Evolutionary conservation across 208 protist genomes (phyloP), one percentile per base, ranked within the genome.

Genomic region (Trypanosoma conorhini): DNA sequence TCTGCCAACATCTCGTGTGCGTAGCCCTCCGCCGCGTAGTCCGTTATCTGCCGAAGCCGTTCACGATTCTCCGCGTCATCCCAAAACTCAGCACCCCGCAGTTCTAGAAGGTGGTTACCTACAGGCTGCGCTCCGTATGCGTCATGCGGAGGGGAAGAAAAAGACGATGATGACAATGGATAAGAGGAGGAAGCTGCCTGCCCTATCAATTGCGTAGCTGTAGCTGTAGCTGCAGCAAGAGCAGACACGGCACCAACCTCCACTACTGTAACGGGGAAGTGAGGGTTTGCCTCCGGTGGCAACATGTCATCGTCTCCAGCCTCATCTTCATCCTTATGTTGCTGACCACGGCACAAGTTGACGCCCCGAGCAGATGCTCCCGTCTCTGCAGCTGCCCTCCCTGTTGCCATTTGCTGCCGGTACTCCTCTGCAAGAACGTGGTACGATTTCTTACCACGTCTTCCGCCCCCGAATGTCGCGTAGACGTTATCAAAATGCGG

Each of bases 1-100:
- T 96, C 84, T 35, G 76, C 63, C 28, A 94, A 72, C 42, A 82
- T 63, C 77, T 93, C 88, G 24, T 77, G 74, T 52, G 50, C 61
- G 33, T 89, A 67, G 21, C 72, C 72, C 62, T 83, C 83, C 10
- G 54, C 56, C 21, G 80, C 82, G 58, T 85, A 42, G 13, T 69
- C 62, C 8, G 55, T 81, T 52, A 75, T 79, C 62, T 75, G 71
- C 65, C 87, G 87, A 13, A 96, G 57, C n/a, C 55, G 64, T 1
- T 58, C 52, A 46, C 88, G 83, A 52, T 85, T 72, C 30, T 80
- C 77, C 40, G 67, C 42, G 48, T 82, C 62, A 44, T 72, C 64
- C 88, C 91, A 96, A 77, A 90, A 94, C 35, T 94, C 83, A n/a
- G 74, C 68, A 1, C 81, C 91, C 0, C 88, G 88, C 38, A 91